A percentile compares a stretch with the other conserved stretches of the same genome.
phyloP scores from a whole-genome alignment of 352 stramenopile genomes.

The Thraustotheca clavata region DNA sequence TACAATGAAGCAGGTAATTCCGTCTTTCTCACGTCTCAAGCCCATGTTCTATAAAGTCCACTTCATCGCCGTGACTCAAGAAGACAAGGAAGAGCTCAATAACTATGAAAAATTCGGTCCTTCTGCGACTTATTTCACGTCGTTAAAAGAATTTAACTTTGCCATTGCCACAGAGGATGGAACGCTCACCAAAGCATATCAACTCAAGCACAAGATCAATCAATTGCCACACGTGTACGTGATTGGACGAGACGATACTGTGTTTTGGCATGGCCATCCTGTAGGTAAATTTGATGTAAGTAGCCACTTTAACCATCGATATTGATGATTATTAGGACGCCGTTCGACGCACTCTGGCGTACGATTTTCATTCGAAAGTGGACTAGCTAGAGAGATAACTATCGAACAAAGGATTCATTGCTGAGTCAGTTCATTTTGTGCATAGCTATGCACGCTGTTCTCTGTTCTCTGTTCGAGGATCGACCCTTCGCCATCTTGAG shows the following conservation, averaged over 20 bases:
- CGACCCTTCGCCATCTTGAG: too few species aligned
- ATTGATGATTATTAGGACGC: not conserved
- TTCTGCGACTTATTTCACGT: slow-evolving; percentile 43
- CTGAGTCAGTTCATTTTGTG: too few species aligned
- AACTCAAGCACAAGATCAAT: slow-evolving; percentile 9
- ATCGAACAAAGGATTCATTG: too few species aligned
- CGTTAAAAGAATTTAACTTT: slow-evolving; percentile 44
- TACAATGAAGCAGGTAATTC: slow-evolving; percentile 7
- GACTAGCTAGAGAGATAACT: slow-evolving; percentile 3
- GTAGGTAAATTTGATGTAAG: slow-evolving; percentile 14
- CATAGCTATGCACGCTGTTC: too few species aligned
- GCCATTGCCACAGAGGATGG: slow-evolving; percentile 59
- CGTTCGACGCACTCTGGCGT: slow-evolving; percentile 4
- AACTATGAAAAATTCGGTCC: slow-evolving; percentile 53
- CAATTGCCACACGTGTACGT: slow-evolving; percentile 18
- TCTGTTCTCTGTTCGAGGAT: not conserved
- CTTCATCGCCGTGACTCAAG: slow-evolving; percentile 59
- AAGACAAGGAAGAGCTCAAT: slow-evolving; percentile 48
- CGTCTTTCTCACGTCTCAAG: too few species aligned
- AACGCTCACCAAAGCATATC: slow-evolving; percentile 51
- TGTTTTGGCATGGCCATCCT: slow-evolving; percentile 19
- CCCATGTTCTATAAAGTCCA: too few species aligned
- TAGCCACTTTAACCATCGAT: not conserved
- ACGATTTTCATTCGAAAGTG: not conserved
- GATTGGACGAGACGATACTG: slow-evolving; percentile 10